Evolutionary conservation across 2,329 filamentous ascomycete species (phyloP), one percentile per base, ranked within the genome.

Genomic region (Colletotrichum spinosum): DNA sequence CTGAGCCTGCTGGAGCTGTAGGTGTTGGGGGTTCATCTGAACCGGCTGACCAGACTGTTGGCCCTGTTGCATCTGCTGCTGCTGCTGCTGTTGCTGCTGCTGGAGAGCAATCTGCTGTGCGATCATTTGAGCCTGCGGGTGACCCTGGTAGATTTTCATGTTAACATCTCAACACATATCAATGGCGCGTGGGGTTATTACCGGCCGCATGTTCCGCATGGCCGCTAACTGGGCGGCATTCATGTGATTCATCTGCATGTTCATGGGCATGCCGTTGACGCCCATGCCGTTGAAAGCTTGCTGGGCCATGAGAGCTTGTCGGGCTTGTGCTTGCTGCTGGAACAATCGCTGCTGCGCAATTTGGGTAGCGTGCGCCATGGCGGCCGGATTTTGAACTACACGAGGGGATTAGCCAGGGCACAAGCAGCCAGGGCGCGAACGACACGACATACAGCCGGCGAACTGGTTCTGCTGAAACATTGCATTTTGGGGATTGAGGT

Each of bases 401-500:
- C 11, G 44, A 15, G 5, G 38, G 9, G 44, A 12, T 67, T 44
- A 67, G 64, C 51, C 52, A 11, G 38, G 48, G 17, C 13, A 13
- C 33, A 46, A 6, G 37, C 4, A 9, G 6, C 12, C 41, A 10
- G 15, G 5, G 55, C 8, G 45, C 8, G n/a, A 42, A 17, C 8
- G 34, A 38, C 54, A 11, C 33, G 37, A 68, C 67, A 12, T 68
- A 69, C 67, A 69, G 53, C 59, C 59, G 33, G 35, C 55, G 39
- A 70, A 82, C 55, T 84, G 81, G 50, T 83, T 81, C 67, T 87
- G 86, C 61, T 86, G 87, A 66, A 88, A 84, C 74, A 89, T 79
- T 69, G 88, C 86, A 65, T 81, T 80, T 72, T 85, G 83, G 56
- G 90, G 90, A 73, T 84, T 92, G 58, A 94, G 76, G 74, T 94